Evolutionary conservation across 306 rosid species (phyloP), one percentile per base, ranked within the genome.

Genomic region (Rosa lucieae): DNA sequence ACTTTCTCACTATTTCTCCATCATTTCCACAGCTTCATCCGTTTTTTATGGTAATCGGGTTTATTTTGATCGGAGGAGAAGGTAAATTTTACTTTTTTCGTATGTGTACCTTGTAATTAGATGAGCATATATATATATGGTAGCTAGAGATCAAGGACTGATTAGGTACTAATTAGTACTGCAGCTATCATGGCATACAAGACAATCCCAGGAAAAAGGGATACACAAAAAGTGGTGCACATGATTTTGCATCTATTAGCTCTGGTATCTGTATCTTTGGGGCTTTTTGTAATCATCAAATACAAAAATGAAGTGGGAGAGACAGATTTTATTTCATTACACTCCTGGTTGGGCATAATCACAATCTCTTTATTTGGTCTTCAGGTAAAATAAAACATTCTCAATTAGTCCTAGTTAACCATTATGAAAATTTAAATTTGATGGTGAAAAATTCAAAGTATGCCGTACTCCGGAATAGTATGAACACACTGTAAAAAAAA

Each of bases 331-430:
- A 69, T 35, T 67, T 83, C 91, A 20, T 81, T 91, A 13, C 98
- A 93, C 63, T 93, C 98, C 67, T 93, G 97, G 95, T 52, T 93
- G 5, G 98, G 98, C 71, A 86, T 91, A 0, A 76, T 81, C 29
- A 81, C 95, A 80, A 76, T 90, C 4, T 91, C 67, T 56, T 67
- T 82, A 1, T 90, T 80, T 73, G 95, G 82, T 44, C 69, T 89
- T 14, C 94, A 91, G 93, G 98, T 93, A 79, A 39, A 14, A 3
- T 14, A 0, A 21, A 5, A 29, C 29, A 5, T 32, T 10, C 21
- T 2, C 70, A 65, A 11, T 65, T 65, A 15, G 70, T 37, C 40
- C 43, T 2, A 63, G 67, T n/a, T 32, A 63, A 32, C 68, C 8
- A 4, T 32, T 29, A 63, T 63, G 20, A 32, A 32, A 63, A 32